Percentiles rank a stretch among this genome's conserved stretches.
phyloP scores from a whole-genome alignment of 176 grass and related monocot genomes.

The Cocos nucifera region DNA sequence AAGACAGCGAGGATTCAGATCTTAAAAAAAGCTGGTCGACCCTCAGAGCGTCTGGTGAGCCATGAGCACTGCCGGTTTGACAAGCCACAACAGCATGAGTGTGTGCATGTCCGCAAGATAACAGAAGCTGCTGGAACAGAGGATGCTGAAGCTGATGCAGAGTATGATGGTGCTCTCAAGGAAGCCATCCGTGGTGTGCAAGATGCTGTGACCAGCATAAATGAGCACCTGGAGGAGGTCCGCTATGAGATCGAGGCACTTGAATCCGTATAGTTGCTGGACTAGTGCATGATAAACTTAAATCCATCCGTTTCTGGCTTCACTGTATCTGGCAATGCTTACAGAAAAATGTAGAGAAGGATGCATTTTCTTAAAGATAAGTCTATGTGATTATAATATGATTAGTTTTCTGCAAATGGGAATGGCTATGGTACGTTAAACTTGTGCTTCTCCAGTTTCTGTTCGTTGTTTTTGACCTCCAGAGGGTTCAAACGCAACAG shows the following conservation, averaged over 20 bases:
- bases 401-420: no score
- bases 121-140: constrained; percentile 59
- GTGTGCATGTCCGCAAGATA: constrained; percentile 65
- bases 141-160: constrained; percentile 70
- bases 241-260: constrained; percentile 77
- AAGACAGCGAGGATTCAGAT: constrained; percentile 80
- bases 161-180: constrained; percentile 58
- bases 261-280: constrained; percentile 22
- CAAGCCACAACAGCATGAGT: constrained; percentile 43
- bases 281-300: no score
- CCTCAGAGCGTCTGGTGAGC: constrained; percentile 57
- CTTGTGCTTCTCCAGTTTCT: no score
- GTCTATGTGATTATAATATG: no score
- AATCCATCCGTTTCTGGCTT: no score
- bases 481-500: no score
- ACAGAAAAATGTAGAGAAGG: no score
- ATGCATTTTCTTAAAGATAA: no score
- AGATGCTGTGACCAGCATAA: constrained; percentile 63
- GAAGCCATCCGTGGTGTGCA: constrained; percentile 77
- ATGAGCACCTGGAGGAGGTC: constrained; percentile 76
- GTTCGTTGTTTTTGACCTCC: no score
- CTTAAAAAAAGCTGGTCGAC: constrained; percentile 70
- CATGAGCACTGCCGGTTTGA: constrained; percentile 50
- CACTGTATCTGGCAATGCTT: no score
- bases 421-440: no score